These are phyloP conservation scores for Solanum rostratum DNA, from an alignment of 257 asterid species.

Conservation along the genomic window DNA sequence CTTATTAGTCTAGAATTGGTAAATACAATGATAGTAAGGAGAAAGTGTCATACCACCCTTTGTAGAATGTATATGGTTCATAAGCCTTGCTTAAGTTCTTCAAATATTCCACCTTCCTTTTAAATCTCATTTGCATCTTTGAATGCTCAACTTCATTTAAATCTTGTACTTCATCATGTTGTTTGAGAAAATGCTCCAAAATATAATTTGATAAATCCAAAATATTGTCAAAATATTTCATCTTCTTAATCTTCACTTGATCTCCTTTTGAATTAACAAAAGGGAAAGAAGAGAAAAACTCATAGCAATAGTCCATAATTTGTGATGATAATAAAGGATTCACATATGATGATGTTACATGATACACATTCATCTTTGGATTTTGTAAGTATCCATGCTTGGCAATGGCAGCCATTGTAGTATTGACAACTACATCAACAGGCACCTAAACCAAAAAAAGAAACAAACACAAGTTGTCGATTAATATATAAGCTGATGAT, in stretches of 20 bases:
- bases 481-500: too few relatives aligned
- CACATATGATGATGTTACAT: not conserved
- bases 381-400: slow-evolving; percentile 15
- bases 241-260: not conserved
- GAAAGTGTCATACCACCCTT: not conserved
- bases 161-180: not conserved
- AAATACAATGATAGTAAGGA: not conserved
- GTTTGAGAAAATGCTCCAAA: not conserved
- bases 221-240: not conserved
- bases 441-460: slow-evolving; percentile 16
- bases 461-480: not conserved
- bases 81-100: not conserved
- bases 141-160: not conserved
- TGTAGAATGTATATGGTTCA: not conserved
- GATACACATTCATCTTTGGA: not conserved
- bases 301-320: slow-evolving; percentile 10
- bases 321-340: not conserved
- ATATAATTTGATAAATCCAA: not conserved
- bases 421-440: slow-evolving; percentile 27
- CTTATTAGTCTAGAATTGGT: not conserved
- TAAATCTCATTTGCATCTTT: not conserved
- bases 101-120: not conserved
- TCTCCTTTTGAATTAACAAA: not conserved
- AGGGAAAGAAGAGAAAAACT: slow-evolving; percentile 13
- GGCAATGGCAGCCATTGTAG: slow-evolving; percentile 29